Conservation (phyloP, 805 yeast genomes). For the Myxozyma nipponensis region DNA sequence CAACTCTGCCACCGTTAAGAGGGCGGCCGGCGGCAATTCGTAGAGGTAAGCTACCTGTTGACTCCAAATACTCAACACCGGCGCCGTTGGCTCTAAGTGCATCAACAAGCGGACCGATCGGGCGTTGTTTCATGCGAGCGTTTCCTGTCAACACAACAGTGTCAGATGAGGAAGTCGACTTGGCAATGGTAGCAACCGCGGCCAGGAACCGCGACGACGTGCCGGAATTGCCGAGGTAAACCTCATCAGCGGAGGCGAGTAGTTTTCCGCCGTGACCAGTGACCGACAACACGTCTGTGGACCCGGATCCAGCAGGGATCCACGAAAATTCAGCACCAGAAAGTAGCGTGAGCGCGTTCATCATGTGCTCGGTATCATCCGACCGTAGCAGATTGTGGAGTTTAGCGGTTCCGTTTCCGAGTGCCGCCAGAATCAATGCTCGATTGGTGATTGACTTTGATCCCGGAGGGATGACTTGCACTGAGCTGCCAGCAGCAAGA, state of each 20-base stretch:
- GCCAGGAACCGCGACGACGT: constrained; percentile 95
- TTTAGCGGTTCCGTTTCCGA: constrained; percentile 79
- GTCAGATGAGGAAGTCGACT: constrained; percentile 42
- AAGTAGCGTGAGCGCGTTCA: constrained; percentile 73
- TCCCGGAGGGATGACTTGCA: constrained; percentile 81
- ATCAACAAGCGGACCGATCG: constrained; percentile 93
- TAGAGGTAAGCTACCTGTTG: constrained; percentile 81
- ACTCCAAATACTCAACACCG: constrained; percentile 63
- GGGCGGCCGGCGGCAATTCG: constrained; percentile 64
- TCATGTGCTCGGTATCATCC: constrained; percentile 94
- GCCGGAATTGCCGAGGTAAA: constrained; percentile 95
- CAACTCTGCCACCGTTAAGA: constrained; percentile 85
- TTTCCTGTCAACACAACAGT: constrained; percentile 81
- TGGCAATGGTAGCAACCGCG: constrained; percentile 76
- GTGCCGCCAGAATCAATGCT: constrained; percentile 87
- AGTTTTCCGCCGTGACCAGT: constrained; percentile 79
- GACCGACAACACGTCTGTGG: constrained; percentile 78
- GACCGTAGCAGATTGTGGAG: constrained; percentile 87
- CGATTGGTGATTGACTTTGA: constrained; percentile 96
- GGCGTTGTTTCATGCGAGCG: constrained; percentile 95
- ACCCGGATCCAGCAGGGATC: constrained; percentile 61
- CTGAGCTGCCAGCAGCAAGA: constrained; percentile 37
- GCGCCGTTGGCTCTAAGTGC: constrained; percentile 82
- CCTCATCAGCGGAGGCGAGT: constrained; percentile 57
- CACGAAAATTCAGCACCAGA: constrained; percentile 77